Evolutionary conservation across 2,329 filamentous ascomycete genomes (phyloP), one percentile per base, ranked within the genome.

Genomic region (Xylariaceae sp.): DNA sequence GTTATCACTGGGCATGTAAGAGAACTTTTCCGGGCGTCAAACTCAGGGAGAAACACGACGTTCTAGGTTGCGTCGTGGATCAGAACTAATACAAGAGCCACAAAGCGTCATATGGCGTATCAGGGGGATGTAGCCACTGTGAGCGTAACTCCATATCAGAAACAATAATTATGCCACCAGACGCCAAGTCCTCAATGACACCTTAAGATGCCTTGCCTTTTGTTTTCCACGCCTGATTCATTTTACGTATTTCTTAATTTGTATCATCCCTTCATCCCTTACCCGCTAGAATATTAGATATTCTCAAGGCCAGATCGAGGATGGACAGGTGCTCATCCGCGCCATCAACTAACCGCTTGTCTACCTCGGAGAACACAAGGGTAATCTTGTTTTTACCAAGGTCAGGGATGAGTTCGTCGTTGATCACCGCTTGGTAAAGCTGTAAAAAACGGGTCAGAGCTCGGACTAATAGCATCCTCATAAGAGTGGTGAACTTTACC

Each of bases 261-360:
- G 12, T 53, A 61, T 45, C 6, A 26, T 9, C 23, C 48, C 40
- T 37, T 62, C 50, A 70, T 43, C 69, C 63, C 54, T 74, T 75
- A 34, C 79, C 79, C 37, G 79, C 80, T 71, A 96, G 71, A 56
- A 95, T 87, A 26, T 84, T 85, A 0, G 91, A 91, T 77, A 96
- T 89, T 69, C 91, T 87, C 70, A 98, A 80, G 6, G 89, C 83
- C 63, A 98, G 72, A 73, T 99, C 94, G 28, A 99, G 78, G 57
- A 98, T 89, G 1, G 91, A 92, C 21, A 99, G 79, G 72, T 99
- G 94, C 76, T 99, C 95, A 71, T 99, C 95, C 2, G 93, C 90
- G 7, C 95, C 95, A 74, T 99, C 96, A 5, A 96, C 89, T 43
- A 99, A 76, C 63, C 95, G 84, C 81, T 98, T 98, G 72, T 99